Conservation (phyloP, 345 rosid genomes). For the Psidium friedrichsthalianum region DNA sequence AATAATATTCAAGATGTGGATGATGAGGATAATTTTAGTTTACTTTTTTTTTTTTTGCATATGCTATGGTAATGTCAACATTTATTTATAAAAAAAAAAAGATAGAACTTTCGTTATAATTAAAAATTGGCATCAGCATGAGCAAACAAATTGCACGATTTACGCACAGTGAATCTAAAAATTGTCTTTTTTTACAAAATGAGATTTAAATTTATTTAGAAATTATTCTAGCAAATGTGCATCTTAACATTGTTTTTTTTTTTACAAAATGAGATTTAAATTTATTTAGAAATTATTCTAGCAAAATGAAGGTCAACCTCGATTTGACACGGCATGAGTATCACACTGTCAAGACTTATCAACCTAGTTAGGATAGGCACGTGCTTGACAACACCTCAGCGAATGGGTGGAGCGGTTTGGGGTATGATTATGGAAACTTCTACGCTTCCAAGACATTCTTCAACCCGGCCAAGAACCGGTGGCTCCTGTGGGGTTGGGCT, state of each 20-base stretch:
- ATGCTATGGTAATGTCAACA: too few relatives aligned
- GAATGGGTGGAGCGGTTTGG: slow-evolving; percentile 74
- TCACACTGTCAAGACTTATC: slow-evolving; percentile 53
- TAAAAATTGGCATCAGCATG: neutral
- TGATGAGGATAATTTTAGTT: too few relatives aligned
- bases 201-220: neutral
- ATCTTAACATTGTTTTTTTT: too few relatives aligned
- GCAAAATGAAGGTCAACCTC: slow-evolving; percentile 44
- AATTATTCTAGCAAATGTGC: too few relatives aligned
- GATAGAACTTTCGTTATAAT: too few relatives aligned
- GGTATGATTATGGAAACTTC: slow-evolving; percentile 69
- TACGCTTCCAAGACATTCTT: slow-evolving; percentile 84
- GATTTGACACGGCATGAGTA: slow-evolving; percentile 62
- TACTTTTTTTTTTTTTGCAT: too few relatives aligned
- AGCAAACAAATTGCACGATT: neutral
- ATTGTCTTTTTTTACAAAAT: neutral
- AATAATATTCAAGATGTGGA: too few relatives aligned
- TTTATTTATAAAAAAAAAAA: too few relatives aligned
- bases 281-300: too few relatives aligned
- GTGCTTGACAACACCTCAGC: slow-evolving; percentile 33
- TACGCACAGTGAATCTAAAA: neutral
- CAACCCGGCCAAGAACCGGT: slow-evolving; percentile 30
- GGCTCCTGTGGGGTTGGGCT: slow-evolving; percentile 78
- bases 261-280: neutral
- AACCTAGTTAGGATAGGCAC: slow-evolving; percentile 25